Base-by-base conservation (phyloP, 106 monocot species). In the Phalaenopsis equestris region DNA sequence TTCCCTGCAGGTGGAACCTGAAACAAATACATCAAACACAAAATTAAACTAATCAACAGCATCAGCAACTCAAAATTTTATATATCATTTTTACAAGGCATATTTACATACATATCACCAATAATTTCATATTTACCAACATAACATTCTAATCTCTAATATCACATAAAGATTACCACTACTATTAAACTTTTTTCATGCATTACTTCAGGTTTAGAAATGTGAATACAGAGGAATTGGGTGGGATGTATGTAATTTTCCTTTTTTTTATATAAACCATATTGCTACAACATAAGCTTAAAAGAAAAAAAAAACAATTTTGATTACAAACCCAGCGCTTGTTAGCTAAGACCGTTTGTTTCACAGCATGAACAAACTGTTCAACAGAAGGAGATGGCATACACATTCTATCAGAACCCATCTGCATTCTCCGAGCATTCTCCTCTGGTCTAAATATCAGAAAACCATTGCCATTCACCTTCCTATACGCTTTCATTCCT, bases 1-100 rank as follows among this genome's bases (percentile, higher is more conserved):
- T 90, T 90, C 17, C 90, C 90, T 24, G 81, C 79, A 23, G 90
- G 90, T 52, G 90, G 90, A 42, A 90, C 75, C 90, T 90, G 83
- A 18, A 67, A 78, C 15, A 7, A 6, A 17, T 41, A 57, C 46
- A 39, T 39, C 14, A 70, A 70, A 39, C 23, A 12, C 9, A 70
- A 43, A 36, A 55, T 52, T 52, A 52, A 5, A 11, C 55, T 1
- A 55, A 36, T 48, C 36, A 78, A 17, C 39, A 39, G 4, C 30
- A 30, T 30, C 30, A 30, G 30, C 30, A 30, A 42, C 55, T 18
- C 3, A 14, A 55, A 52, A 3, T 36, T 55, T 1, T 36, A 42
- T 49, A 19, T 55, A 52, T 61, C 8, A 77, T 16, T 19, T 58
- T 41, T 19, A 41, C 10, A 70, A 39, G 38, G 38, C 15, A 70